These are phyloP conservation scores for Phlebiopsis flavidoalba DNA, from an alignment of 768 basidiomycete species.

Conservation along the genomic window DNA sequence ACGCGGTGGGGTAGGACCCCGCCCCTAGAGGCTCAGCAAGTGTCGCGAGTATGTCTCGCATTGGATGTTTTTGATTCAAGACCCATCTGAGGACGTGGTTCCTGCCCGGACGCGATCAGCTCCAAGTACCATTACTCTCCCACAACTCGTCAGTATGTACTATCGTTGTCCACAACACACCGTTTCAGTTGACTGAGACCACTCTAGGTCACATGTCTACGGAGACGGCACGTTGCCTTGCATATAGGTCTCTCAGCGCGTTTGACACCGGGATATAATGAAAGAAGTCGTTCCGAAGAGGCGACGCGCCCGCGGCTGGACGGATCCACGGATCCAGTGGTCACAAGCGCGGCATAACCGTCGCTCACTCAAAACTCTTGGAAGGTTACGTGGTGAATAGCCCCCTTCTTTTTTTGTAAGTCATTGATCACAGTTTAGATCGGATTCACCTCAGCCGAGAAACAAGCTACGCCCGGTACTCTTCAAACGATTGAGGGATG, in stretches of 20 bases:
- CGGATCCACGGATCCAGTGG: conserved; percentile 39
- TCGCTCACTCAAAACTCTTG: conserved; percentile 19
- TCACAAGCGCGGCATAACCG: conserved; percentile 42
- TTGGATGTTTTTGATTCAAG: conserved; percentile 62
- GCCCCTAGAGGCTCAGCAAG: conserved; percentile 53
- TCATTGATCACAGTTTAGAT: conserved; percentile 6
- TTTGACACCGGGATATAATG: conserved; percentile 43
- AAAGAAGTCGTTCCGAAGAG: conserved; percentile 34
- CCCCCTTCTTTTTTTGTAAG: background rate
- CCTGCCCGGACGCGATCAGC: conserved; percentile 68
- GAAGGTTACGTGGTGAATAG: conserved; percentile 24
- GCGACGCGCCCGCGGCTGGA: conserved; percentile 33
- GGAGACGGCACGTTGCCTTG: conserved; percentile 60
- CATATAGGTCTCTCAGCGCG: conserved; percentile 47
- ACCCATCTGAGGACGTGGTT: conserved; percentile 60
- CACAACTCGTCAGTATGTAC: conserved; percentile 70
- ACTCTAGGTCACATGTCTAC: conserved; percentile 50
- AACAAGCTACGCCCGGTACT: conserved; percentile 10
- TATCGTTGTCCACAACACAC: background rate
- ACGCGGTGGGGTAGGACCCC: conserved; percentile 55
- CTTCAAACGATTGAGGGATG: conserved; percentile 7
- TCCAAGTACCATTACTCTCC: conserved; percentile 61
- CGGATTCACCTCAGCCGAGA: conserved; percentile 13
- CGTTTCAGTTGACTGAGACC: background rate
- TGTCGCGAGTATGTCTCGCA: conserved; percentile 63